Percentiles rank a stretch among this genome's conserved stretches.
Evolutionary conservation across 2,329 filamentous ascomycete species (phyloP).

Genomic region (Penicillium vulpinum): DNA sequence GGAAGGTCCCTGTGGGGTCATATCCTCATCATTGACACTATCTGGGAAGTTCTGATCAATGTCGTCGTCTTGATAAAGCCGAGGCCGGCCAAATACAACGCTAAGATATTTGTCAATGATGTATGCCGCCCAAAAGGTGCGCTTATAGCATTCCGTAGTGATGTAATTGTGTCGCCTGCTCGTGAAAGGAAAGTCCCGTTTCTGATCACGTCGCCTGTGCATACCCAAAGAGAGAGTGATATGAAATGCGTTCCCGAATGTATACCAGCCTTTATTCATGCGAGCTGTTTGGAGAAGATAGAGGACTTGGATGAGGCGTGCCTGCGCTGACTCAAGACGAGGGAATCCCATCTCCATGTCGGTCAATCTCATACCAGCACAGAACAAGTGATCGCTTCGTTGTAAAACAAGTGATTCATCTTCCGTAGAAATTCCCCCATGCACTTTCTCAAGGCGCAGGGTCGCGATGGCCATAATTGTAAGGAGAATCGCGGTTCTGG

Average conservation of each 20-base stretch:
- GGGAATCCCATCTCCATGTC: slow-evolving; percentile 41
- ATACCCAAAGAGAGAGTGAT: slow-evolving; percentile 35
- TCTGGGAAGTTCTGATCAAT: slow-evolving; percentile 58
- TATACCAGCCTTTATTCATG: slow-evolving; percentile 51
- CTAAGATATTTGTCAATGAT: slow-evolving; percentile 60
- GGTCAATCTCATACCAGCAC: slow-evolving; percentile 35
- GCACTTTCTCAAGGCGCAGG: slow-evolving; percentile 37
- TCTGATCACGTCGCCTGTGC: slow-evolving; percentile 18
- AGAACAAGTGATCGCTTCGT: slow-evolving; percentile 14
- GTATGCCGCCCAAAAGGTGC: slow-evolving; percentile 61
- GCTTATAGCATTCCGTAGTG: slow-evolving; percentile 47
- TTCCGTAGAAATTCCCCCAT: background rate
- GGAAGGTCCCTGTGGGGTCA: slow-evolving; percentile 43
- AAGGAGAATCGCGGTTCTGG: slow-evolving; percentile 48
- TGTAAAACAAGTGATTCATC: background rate
- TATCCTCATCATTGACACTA: slow-evolving; percentile 53
- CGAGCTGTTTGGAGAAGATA: slow-evolving; percentile 50
- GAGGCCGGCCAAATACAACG: slow-evolving; percentile 57
- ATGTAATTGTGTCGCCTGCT: slow-evolving; percentile 24
- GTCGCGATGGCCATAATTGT: slow-evolving; percentile 54
- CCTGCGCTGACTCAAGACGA: slow-evolving; percentile 45
- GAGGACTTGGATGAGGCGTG: slow-evolving; percentile 45
- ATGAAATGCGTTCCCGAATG: slow-evolving; percentile 48
- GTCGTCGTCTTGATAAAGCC: slow-evolving; percentile 60
- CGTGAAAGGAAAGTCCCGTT: slow-evolving; percentile 15